Base-by-base conservation (phyloP, 2,329 filamentous ascomycete genomes). In the Fusarium torreyae region DNA sequence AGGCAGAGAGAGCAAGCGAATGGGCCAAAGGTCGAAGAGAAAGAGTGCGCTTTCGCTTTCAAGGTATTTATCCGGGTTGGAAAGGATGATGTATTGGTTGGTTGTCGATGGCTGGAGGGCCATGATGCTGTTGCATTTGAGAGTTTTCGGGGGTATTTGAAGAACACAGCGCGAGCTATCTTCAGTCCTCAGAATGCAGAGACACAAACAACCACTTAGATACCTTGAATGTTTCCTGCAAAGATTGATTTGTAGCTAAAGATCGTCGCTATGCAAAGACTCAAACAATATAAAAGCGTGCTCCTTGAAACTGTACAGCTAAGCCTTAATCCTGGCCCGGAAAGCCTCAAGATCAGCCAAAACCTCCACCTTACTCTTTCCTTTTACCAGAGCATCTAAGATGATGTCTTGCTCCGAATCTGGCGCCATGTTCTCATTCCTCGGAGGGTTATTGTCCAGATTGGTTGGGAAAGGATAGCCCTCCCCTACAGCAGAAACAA, bases 61-160 rank as follows among this genome's bases (percentile, higher is more conserved):
- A 85, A 82, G 56, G 78, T 92, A 10, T 77, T 80, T n/a, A 74
- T 90, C 22, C 81, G 77, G 3, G 77, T 82, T 2, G 74, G 79
- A 18, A 77, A 77, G 51, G 72, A 76, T 3, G 76, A 79, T 18
- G 81, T 90, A 0, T 78, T 76, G 3, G 80, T 91, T 6, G 71
- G 79, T 6, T 82, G 92, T 55, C 84, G 92, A 33, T 81, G 79
- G 94, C 75, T 93, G 1, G 89, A 93, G 72, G 95, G 96, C 0
- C 83, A 85, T 7, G 92, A 97, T 69, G 83, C 87, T 18, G 85
- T 90, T 1, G 76, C 96, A 0, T 97, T 95, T 78, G 92, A 97
- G 80, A 98, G 94, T 76, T 94, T 99, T 67, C 91, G 90, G 63
- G 94, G 93, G 0, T 94, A 94, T 82, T 68, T 97, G 44, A 92